phyloP scores from a whole-genome alignment of 495 filamentous ascomycete genomes.

The Neurospora sp. region DNA sequence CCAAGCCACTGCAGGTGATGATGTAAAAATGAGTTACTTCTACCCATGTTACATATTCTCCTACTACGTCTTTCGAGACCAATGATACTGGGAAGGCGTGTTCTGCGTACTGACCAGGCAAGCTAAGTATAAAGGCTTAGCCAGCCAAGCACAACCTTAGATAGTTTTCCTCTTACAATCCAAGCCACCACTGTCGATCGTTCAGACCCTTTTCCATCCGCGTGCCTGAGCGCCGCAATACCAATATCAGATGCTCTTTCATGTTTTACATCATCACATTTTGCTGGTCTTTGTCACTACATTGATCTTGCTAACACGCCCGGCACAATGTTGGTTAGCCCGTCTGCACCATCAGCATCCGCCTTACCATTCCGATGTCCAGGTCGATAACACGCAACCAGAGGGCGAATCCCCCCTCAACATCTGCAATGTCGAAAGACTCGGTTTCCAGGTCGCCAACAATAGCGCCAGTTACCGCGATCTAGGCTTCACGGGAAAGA shows the following conservation, averaged over 20 bases:
- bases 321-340: not conserved
- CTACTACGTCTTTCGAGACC: not conserved
- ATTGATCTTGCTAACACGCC: not conserved
- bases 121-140: no score
- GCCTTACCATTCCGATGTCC: not conserved
- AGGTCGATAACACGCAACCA: slow-evolving; percentile 24
- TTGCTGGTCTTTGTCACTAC: not conserved
- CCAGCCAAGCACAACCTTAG: no score
- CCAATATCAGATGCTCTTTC: not conserved
- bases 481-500: slow-evolving; percentile 30
- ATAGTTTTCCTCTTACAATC: no score
- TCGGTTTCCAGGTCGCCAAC: slow-evolving; percentile 24
- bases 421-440: slow-evolving; percentile 9
- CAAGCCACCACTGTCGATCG: no score
- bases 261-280: not conserved
- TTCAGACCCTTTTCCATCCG: no score
- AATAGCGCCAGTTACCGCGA: slow-evolving; percentile 31
- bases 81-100: not conserved
- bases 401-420: slow-evolving; percentile 22
- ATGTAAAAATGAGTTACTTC: not conserved
- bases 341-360: not conserved
- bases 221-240: not conserved
- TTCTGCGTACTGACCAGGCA: no score
- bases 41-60: not conserved
- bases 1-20: not conserved